phyloP scores from a whole-genome alignment of 1,284 basidiomycete genomes.

The Sparassis latifolia region DNA sequence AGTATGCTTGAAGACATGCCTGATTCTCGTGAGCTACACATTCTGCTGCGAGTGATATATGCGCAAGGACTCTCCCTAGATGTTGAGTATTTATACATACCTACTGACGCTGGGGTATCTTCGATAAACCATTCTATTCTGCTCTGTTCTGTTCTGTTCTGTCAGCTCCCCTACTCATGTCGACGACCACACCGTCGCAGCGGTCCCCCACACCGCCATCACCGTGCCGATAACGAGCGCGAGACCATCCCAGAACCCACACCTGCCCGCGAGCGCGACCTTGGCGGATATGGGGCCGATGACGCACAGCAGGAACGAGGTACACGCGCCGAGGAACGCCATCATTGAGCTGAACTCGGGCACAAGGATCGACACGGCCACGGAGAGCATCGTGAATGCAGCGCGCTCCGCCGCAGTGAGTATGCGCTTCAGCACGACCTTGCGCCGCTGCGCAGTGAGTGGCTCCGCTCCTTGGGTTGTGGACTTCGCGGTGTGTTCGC shows the following conservation, averaged over 20 bases:
- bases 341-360: slow-evolving; percentile 88
- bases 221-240: slow-evolving; percentile 50
- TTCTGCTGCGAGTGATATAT: too few species aligned
- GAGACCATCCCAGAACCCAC: slow-evolving; percentile 43
- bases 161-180: not conserved
- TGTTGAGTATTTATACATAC: too few species aligned
- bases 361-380: slow-evolving; percentile 69
- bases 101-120: too few species aligned
- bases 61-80: too few species aligned
- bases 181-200: slow-evolving; percentile 48
- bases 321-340: slow-evolving; percentile 86
- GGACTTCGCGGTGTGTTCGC: slow-evolving; percentile 28
- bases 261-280: slow-evolving; percentile 45
- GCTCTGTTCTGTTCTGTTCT: too few species aligned
- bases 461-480: slow-evolving; percentile 11
- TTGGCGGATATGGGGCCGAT: slow-evolving; percentile 73
- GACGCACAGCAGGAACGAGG: slow-evolving; percentile 79
- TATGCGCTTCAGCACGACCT: slow-evolving; percentile 31
- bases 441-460: slow-evolving; percentile 14
- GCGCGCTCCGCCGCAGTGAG: slow-evolving; percentile 55
- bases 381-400: slow-evolving; percentile 50
- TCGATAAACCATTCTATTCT: too few species aligned
- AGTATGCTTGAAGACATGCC: too few species aligned
- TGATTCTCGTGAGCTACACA: too few species aligned
- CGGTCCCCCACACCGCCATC: slow-evolving; percentile 79